Base-by-base conservation (phyloP, 1,284 basidiomycete species). In the Rhodotorula sp. region DNA sequence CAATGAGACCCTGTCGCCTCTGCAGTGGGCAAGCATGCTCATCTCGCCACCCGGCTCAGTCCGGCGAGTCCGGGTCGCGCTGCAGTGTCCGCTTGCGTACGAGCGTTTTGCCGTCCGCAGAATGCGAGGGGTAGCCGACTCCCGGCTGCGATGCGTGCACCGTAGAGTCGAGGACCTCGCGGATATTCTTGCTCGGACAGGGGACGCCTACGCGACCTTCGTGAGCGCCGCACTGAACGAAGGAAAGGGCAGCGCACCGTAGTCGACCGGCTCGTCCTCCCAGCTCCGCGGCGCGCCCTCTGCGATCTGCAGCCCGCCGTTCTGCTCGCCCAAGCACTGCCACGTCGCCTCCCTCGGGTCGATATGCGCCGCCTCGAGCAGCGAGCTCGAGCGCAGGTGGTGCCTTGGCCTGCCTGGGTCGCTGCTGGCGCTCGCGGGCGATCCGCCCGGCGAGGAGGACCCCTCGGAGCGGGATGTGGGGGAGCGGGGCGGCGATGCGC, bases 361-460 rank as follows among this genome's bases (percentile, higher is more conserved):
- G 21, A 69, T 41, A 25, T 60, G 56, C 22, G 67, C 61, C 32
- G 67, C 67, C n/a, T 59, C 56, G 39, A 69, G 29, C 10, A 69
- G 34, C 32, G 59, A 41, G 39, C 44, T 21, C 25, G 56, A 64
- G 32, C 67, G 56, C 10, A n/a, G 54, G 50, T 69, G 67, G 58
- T 63, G 57, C 22, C 66, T 34, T n/a, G 48, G 21, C 7, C 19
- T 13, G 9, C 15, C 21, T 13, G 13, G 13, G 44, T 44, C 44
- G 13, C 13, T 21, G 5, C 13, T 21, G 4, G 44, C 44, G 44
- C 44, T 44, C 44, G 55, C 10, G 32, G 34, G 48, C 27, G 53
- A 46, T 17, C 12, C 29, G 29, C 53, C 32, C 15, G 29, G 7
- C 32, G 54, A 56, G 21, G 55, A 12, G 12, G 46, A 41, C 8